A percentile compares a stretch with the other conserved stretches of the same genome.
Evolutionary conservation across 1,284 basidiomycete species (phyloP).

Genomic region (Naganishia cerealis): DNA sequence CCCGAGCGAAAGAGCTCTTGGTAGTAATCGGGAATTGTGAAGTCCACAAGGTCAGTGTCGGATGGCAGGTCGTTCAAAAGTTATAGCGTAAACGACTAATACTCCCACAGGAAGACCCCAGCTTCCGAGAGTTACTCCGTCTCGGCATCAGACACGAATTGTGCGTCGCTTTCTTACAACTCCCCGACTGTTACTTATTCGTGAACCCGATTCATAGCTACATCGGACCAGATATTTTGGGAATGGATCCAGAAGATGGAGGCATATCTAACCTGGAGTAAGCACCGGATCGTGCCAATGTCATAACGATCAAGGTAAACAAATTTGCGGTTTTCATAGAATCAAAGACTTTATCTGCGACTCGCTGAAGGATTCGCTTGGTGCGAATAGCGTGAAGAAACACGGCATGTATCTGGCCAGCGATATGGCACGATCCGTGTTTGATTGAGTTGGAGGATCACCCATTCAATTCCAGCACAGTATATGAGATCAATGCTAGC

Average conservation of each 20-base stretch:
- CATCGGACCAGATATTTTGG: slow-evolving; percentile 19
- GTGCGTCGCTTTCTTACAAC: slow-evolving; percentile 13
- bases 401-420: slow-evolving; percentile 16
- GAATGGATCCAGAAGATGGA: slow-evolving; percentile 24
- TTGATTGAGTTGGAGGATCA: background rate
- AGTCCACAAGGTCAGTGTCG: slow-evolving; percentile 36
- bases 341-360: slow-evolving; percentile 11
- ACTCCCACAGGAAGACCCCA: slow-evolving; percentile 41
- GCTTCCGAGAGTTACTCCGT: slow-evolving; percentile 47
- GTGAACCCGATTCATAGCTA: slow-evolving; percentile 13
- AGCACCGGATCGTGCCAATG: background rate
- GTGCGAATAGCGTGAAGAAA: background rate
- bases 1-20: slow-evolving; percentile 53
- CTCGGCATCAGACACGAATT: slow-evolving; percentile 41
- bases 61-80: too few relatives aligned
- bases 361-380: background rate
- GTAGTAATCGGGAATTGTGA: slow-evolving; percentile 52
- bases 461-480: background rate
- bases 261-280: slow-evolving; percentile 33
- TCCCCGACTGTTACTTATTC: background rate
- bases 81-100: background rate
- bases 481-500: background rate
- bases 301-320: background rate
- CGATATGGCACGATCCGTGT: slow-evolving; percentile 8
- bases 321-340: background rate